A percentile compares a stretch with the other conserved stretches of the same genome.
phyloP scores from a whole-genome alignment of 371 early-diverging fungal genomes.

The Mortierella sp. region DNA sequence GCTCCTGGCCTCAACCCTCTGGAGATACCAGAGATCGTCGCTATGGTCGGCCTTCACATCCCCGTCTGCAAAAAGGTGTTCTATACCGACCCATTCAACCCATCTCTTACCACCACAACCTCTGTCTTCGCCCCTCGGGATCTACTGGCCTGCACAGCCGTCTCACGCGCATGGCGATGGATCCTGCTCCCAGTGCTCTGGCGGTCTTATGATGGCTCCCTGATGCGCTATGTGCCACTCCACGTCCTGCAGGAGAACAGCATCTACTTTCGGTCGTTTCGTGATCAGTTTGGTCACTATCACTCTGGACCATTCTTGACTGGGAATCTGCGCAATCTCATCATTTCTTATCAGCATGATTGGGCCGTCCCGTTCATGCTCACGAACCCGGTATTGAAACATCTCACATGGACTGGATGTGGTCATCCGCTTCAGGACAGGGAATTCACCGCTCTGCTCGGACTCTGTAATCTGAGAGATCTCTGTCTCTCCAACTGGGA shows the following conservation, averaged over 20 bases:
- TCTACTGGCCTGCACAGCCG: constrained; percentile 25
- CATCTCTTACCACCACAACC: constrained; percentile 1
- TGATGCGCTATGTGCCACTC: constrained; percentile 24
- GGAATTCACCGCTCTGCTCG: constrained; percentile 6
- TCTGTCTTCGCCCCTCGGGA: constrained; percentile 20
- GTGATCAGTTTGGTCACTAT: constrained; percentile 25
- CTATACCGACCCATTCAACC: constrained; percentile 10
- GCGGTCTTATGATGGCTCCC: constrained; percentile 25
- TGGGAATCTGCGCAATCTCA: constrained; percentile 18
- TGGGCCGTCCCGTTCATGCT: constrained; percentile 22
- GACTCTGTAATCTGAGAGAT: constrained; percentile 14
- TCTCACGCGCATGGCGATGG: constrained; percentile 27
- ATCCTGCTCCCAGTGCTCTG: constrained; percentile 28
- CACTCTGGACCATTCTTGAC: constrained; percentile 25
- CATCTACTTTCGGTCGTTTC: constrained; percentile 21
- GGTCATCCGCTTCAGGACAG: constrained; percentile 4
- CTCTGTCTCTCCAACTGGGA: constrained; percentile 32
- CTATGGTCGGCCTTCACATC: constrained; percentile 29
- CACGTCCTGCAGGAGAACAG: constrained; percentile 18
- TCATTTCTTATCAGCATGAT: constrained; percentile 22
- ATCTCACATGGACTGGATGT: constrained; percentile 30
- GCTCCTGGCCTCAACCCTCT: constrained; percentile 30
- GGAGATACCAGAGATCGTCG: constrained; percentile 33
- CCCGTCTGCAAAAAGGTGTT: constrained; percentile 7
- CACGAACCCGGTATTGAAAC: constrained; percentile 12